These are phyloP conservation scores for Pyrenula aspistea DNA, from an alignment of 495 filamentous ascomycete genomes.

Conservation along the genomic window DNA sequence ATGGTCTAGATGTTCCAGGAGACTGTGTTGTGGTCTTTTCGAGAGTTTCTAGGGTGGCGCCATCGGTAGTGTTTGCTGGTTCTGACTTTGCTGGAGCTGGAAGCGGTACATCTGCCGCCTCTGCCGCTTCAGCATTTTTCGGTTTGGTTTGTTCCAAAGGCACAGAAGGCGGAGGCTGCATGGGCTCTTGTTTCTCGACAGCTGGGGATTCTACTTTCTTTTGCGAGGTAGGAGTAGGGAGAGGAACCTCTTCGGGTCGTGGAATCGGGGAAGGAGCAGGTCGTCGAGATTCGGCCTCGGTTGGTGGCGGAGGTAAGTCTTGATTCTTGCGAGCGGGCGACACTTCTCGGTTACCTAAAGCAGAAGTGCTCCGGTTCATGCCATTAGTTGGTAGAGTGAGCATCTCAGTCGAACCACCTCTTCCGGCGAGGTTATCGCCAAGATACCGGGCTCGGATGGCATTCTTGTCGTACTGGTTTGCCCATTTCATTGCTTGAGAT, in stretches of 20 bases:
- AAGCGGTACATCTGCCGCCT: slow-evolving; percentile 19
- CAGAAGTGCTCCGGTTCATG: background rate
- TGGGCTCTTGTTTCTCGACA: slow-evolving; percentile 12
- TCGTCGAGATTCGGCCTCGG: slow-evolving; percentile 5
- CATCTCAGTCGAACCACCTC: slow-evolving; percentile 30
- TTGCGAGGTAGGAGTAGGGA: background rate
- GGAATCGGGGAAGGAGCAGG: background rate
- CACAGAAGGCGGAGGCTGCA: slow-evolving; percentile 20
- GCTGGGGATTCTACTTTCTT: slow-evolving; percentile 4
- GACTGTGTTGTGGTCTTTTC: slow-evolving; percentile 1
- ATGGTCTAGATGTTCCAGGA: background rate
- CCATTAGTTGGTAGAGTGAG: slow-evolving; percentile 5
- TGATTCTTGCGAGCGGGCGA: background rate
- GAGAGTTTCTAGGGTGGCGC: slow-evolving; percentile 3
- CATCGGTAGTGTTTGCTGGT: slow-evolving; percentile 2
- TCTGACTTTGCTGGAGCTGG: slow-evolving; percentile 5
- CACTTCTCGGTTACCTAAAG: background rate
- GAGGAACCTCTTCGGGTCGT: background rate
- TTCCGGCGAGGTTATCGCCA: slow-evolving; percentile 55
- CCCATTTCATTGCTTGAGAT: slow-evolving; percentile 92
- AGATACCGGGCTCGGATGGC: slow-evolving; percentile 72
- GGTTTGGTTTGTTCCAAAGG: slow-evolving; percentile 13
- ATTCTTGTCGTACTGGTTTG: slow-evolving; percentile 65
- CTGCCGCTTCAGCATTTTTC: slow-evolving; percentile 15
- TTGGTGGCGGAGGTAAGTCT: background rate